Conservation (phyloP, 441 rosid species). For the Erodium texanum region DNA sequence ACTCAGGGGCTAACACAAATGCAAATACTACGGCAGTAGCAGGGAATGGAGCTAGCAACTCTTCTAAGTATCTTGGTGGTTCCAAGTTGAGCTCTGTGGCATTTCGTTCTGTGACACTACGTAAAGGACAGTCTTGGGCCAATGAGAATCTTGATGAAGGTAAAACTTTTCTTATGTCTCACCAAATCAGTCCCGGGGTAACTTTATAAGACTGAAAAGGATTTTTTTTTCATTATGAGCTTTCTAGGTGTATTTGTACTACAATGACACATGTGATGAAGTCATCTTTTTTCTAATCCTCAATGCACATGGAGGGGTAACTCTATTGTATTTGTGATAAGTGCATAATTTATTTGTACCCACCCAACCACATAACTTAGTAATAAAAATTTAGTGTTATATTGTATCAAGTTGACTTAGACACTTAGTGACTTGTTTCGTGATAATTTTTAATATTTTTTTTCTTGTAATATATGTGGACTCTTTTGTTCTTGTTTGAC, state of each 20-base stretch:
- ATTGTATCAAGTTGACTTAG: too few species aligned
- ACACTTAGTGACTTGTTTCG: background rate
- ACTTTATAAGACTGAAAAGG: background rate
- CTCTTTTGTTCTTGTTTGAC: background rate
- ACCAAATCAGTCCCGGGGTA: background rate
- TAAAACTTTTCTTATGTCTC: constrained; percentile 9
- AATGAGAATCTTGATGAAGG: constrained; percentile 44
- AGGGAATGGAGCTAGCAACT: constrained; percentile 27
- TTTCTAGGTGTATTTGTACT: too few species aligned
- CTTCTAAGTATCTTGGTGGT: constrained; percentile 30
- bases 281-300: too few species aligned
- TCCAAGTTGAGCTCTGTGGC: constrained; percentile 28
- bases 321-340: too few species aligned
- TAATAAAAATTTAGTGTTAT: too few species aligned
- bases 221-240: too few species aligned
- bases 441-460: background rate
- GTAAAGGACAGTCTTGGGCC: constrained; percentile 27
- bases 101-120: constrained; percentile 30
- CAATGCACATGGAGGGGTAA: too few species aligned
- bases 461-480: background rate
- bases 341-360: too few species aligned
- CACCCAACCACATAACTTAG: too few species aligned
- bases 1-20: constrained; percentile 24
- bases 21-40: constrained; percentile 23
- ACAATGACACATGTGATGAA: too few species aligned